phyloP scores from a whole-genome alignment of 495 filamentous ascomycete genomes.

The Sporormia fimetaria region DNA sequence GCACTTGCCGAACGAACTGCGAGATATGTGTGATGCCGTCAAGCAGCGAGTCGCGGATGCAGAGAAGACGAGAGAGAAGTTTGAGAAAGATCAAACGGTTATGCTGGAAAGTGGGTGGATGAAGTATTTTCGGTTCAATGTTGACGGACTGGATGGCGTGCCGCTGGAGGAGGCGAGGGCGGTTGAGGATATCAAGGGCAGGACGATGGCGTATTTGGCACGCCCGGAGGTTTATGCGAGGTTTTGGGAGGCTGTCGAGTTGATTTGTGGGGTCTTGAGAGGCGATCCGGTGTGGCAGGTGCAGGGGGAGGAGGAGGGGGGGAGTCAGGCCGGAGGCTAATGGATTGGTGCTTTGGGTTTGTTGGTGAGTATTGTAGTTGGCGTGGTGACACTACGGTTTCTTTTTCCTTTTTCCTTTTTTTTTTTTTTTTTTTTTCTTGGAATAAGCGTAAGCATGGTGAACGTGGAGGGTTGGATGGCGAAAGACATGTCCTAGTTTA shows the following conservation, averaged over 20 bases:
- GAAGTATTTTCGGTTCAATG: conserved; percentile 22
- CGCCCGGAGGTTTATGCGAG: conserved; percentile 2
- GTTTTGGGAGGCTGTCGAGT: conserved; percentile 18
- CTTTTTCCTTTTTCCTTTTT: too few relatives aligned
- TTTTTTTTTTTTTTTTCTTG: too few relatives aligned
- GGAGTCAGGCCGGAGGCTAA: too few relatives aligned
- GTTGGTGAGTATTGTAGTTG: too few relatives aligned
- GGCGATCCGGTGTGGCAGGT: too few relatives aligned
- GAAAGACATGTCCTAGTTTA: too few relatives aligned
- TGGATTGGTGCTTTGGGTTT: too few relatives aligned
- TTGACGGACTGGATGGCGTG: conserved; percentile 9
- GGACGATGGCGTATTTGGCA: conserved; percentile 12
- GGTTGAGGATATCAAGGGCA: conserved; percentile 6
- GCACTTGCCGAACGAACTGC: conserved; percentile 3
- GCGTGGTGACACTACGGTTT: too few relatives aligned
- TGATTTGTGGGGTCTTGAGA: conserved; percentile 4
- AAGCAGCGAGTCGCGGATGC: conserved; percentile 5
- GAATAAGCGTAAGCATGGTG: too few relatives aligned
- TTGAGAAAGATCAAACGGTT: conserved; percentile 6
- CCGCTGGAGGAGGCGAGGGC: conserved; percentile 12
- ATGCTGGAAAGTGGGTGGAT: conserved; percentile 13
- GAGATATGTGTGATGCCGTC: conserved; percentile 12
- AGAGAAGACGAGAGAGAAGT: conserved; percentile 4
- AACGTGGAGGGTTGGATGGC: too few relatives aligned
- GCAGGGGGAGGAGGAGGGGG: too few relatives aligned